Base-by-base conservation (phyloP, 2,329 filamentous ascomycete species). In the Fusarium heterosporum region DNA sequence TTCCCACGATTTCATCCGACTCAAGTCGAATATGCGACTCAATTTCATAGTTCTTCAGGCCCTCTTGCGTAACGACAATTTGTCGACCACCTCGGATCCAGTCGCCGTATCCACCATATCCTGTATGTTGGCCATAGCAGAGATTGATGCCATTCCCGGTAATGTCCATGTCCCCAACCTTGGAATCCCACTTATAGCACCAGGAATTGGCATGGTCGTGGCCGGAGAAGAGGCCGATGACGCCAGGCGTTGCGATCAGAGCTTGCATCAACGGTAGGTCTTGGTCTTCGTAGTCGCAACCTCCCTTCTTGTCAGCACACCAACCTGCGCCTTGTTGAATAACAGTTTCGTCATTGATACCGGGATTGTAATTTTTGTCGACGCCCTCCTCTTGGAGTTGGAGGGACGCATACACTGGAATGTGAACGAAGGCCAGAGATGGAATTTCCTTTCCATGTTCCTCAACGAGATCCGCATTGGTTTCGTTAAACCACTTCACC, bases 41-140 rank as follows among this genome's bases (percentile, higher is more conserved):
- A 1, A 86, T 73, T 41, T 81, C 80, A 30, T 78, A 67, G 3
- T 76, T 61, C 8, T 69, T 70, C 6, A 87, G 72, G 4, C 75
- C 75, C 1, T 78, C 72, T 39, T 84, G 78, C 3, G 80, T 76
- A 3, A 90, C 64, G 3, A 81, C 66, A n/a, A 90, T 77, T 66
- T 89, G 85, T 0, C 88, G 80, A 3, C 83, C 82, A 1, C 89
- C 90, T 0, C 89, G 83, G 9, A 84, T 84, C 85, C 85, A 90
- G 47, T 81, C 80, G 0, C 89, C 87, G 65, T 92, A 92, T 0
- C 90, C 90, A 2, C 89, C 90, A 56, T 92, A 92, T 1, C 90
- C 90, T 0, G 87, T 84, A 65, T 90, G 89, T 68, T 90, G 86
- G 3, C 88, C 87, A 72, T 89, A 91, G 69, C 83, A 85, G 8